A percentile compares a stretch with the other conserved stretches of the same genome.
These are phyloP conservation scores for Dioscorea zingiberensis DNA, from an alignment of 106 monocot species.

Conservation along the genomic window DNA sequence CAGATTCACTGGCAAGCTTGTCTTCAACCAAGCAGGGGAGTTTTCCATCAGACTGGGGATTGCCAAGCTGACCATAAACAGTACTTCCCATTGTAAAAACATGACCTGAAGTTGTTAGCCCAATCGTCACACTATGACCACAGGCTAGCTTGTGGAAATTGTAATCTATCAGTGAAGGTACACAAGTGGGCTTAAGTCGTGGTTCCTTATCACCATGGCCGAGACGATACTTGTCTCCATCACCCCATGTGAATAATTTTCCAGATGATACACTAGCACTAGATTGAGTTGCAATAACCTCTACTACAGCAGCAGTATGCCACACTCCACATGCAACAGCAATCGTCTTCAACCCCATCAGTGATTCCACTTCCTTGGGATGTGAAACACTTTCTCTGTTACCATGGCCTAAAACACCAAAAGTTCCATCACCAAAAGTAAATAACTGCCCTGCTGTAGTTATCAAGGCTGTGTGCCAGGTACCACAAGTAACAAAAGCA, in stretches of 20 bases:
- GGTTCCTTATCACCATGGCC: conserved; percentile 89
- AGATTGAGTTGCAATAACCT: conserved; percentile 85
- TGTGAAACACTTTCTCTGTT: conserved; percentile 55
- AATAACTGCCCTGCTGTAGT: conserved; percentile 70
- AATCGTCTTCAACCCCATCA: conserved; percentile 84
- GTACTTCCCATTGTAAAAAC: conserved; percentile 82
- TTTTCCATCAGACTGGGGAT: conserved; percentile 79
- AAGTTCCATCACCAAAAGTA: conserved; percentile 94
- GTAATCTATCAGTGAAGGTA: conserved; percentile 87
- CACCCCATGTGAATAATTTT: conserved; percentile 96
- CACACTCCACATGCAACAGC: conserved; percentile 94
- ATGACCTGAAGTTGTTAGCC: conserved; percentile 76
- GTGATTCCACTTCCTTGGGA: conserved; percentile 88
- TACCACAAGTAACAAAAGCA: conserved; percentile 69
- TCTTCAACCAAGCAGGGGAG: conserved; percentile 80
- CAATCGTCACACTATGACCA: conserved; percentile 83
- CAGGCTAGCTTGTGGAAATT: conserved; percentile 91
- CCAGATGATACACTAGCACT: conserved; percentile 61
- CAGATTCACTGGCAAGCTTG: conserved; percentile 55
- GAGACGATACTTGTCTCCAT: conserved; percentile 92
- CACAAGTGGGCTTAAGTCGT: conserved; percentile 79
- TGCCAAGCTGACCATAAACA: conserved; percentile 95
- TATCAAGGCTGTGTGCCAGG: conserved; percentile 90
- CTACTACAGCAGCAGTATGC: conserved; percentile 91
- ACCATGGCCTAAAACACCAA: conserved; percentile 90